These are phyloP conservation scores for Tulasnella sp. DNA, from an alignment of 768 basidiomycete species.

Conservation along the genomic window DNA sequence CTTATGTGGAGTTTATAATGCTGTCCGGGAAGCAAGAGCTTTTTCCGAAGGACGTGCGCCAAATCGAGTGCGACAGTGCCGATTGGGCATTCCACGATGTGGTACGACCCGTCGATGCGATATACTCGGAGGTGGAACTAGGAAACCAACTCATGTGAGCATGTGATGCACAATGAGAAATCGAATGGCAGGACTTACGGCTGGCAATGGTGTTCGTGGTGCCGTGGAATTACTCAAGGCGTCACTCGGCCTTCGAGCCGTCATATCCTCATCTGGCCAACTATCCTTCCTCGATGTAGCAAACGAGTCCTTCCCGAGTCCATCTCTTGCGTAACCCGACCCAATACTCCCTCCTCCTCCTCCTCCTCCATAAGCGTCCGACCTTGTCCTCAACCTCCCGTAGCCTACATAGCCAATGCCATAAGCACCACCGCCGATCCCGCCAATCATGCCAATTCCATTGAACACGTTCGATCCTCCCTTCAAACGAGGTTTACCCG, in stretches of 20 bases:
- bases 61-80: conserved; percentile 66
- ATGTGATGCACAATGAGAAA: neutral
- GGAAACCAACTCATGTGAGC: neutral
- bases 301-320: neutral
- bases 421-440: conserved; percentile 1
- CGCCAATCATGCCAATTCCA: neutral
- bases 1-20: conserved; percentile 68
- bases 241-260: conserved; percentile 14
- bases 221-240: conserved; percentile 10
- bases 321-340: neutral
- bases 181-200: conserved; percentile 2
- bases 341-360: neutral
- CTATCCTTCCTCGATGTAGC: conserved; percentile 15
- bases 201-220: conserved; percentile 6
- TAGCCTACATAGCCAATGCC: neutral
- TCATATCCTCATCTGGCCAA: conserved; percentile 1
- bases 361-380: neutral
- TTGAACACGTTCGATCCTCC: conserved; percentile 14
- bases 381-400: conserved; percentile 11
- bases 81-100: conserved; percentile 62
- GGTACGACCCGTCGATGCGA: conserved; percentile 65
- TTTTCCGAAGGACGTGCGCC: conserved; percentile 57
- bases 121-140: conserved; percentile 71
- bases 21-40: conserved; percentile 47
- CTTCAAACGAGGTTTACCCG: neutral